Evolutionary conservation across 2,329 filamentous ascomycete species (phyloP), one percentile per base, ranked within the genome.

Genomic region (Aspergillus sp.): DNA sequence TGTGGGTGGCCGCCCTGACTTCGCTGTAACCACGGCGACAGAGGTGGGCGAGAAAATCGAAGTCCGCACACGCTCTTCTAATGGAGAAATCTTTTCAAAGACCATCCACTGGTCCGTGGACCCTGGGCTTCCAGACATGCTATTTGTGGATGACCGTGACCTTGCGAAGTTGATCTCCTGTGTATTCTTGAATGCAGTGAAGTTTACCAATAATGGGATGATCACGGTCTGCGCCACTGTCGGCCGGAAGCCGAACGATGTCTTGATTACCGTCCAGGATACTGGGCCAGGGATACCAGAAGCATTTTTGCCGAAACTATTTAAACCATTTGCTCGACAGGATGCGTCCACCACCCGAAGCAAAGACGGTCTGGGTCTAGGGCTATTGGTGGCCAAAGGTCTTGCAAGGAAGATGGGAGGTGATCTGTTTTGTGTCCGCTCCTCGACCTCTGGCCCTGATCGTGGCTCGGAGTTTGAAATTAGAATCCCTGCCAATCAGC

Each of bases 361-460:
- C 55, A 85, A 81, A 63, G 86, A 89, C 66, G 86, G 86, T 0
- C 74, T 89, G 3, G 86, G 86, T 0, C 73, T 89, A 6, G 86
- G 86, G 24, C 72, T 89, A 10, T 77, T 89, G 63, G 86, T 89
- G n/a, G 86, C 86, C 1, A 89, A 88, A 68, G 85, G 85, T 3
- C 76, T 88, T 43, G 83, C 86, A 4, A 78, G 86, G 49, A 86
- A 85, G 64, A 79, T 89, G 51, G 84, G 85, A 22, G 86, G 86
- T 14, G 86, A 89, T 67, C 72, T 89, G 17, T 79, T 81, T 47
- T 83, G 86, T 59, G 77, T 84, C 40, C 78, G 80, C 46, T 87
- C 86, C 4, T 80, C 83, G 30, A 85, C 84, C 0, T 74, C 78
- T 8, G 85, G 84, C 0, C 79, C 82, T 9, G 69, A 76, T 30